A percentile compares a stretch with the other conserved stretches of the same genome.
These are phyloP conservation scores for Sphaerulina musiva DNA, from an alignment of 2,329 filamentous ascomycete genomes.

Conservation along the genomic window DNA sequence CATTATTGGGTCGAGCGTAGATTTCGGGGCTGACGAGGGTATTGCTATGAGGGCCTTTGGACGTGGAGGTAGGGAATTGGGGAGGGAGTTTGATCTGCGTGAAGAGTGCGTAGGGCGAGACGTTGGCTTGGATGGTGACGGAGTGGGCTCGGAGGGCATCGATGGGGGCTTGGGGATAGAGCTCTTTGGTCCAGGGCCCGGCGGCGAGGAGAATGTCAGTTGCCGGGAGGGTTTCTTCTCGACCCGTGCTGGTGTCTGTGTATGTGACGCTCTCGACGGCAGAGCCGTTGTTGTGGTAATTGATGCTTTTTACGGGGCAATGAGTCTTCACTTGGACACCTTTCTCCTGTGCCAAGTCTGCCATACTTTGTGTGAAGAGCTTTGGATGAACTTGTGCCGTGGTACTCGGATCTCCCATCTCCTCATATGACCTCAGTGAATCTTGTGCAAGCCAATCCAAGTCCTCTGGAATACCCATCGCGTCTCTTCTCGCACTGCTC, in stretches of 20 bases:
- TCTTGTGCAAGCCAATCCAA: conserved; percentile 76
- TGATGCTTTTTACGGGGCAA: conserved; percentile 60
- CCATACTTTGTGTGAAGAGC: conserved; percentile 81
- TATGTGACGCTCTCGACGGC: conserved; percentile 60
- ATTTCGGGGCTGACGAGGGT: conserved; percentile 79
- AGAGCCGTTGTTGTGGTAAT: conserved; percentile 41
- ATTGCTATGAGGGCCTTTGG: conserved; percentile 40
- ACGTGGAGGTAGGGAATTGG: conserved; percentile 48
- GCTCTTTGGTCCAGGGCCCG: conserved; percentile 54
- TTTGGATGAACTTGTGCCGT: conserved; percentile 93
- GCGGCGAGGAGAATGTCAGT: conserved; percentile 54
- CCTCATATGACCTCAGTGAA: conserved; percentile 62
- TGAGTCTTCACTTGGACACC: conserved; percentile 57
- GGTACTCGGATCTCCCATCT: conserved; percentile 73
- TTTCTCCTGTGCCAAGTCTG: conserved; percentile 60
- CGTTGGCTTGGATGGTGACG: conserved; percentile 55
- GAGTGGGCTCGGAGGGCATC: conserved; percentile 56
- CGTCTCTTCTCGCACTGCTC: conserved; percentile 47
- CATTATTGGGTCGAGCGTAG: conserved; percentile 79
- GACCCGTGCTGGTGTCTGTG: conserved; percentile 44
- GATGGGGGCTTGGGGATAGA: conserved; percentile 53
- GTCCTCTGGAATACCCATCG: conserved; percentile 63
- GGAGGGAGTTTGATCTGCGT: conserved; percentile 72
- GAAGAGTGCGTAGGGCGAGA: conserved; percentile 73
- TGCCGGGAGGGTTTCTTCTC: conserved; percentile 46